These are phyloP conservation scores for Cystofilobasidium macerans DNA, from an alignment of 768 basidiomycete species.

Conservation along the genomic window DNA sequence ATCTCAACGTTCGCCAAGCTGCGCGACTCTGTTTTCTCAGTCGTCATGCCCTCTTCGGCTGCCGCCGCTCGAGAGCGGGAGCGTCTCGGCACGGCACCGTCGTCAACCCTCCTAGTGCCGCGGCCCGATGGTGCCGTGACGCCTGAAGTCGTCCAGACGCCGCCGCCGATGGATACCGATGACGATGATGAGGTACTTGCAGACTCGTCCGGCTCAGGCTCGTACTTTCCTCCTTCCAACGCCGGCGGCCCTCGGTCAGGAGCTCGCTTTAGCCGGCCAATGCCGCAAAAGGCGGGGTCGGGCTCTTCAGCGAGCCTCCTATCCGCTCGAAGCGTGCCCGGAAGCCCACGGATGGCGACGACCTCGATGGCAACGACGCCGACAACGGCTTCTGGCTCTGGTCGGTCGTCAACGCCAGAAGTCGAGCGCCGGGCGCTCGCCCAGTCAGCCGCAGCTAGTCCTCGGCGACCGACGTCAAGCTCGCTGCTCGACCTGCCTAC, in stretches of 20 bases:
- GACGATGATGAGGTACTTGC: not conserved
- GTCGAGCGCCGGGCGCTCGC: not conserved
- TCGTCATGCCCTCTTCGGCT: not conserved
- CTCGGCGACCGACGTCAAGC: not conserved
- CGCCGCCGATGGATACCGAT: not conserved
- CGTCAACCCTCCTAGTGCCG: too few species aligned
- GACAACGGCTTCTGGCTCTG: too few species aligned
- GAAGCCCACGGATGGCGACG: too few species aligned
- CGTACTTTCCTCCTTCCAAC: not conserved
- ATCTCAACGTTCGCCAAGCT: not conserved
- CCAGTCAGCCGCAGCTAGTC: not conserved
- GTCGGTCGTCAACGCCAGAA: not conserved
- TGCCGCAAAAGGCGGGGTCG: too few species aligned
- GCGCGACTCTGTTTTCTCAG: not conserved
- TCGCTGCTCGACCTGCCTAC: conserved; percentile 1
- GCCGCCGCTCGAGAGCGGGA: too few species aligned
- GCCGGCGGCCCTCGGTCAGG: too few species aligned
- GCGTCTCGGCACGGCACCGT: too few species aligned
- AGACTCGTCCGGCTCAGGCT: not conserved
- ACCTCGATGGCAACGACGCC: too few species aligned
- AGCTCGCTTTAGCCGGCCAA: too few species aligned
- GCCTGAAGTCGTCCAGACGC: not conserved
- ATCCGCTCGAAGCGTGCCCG: too few species aligned
- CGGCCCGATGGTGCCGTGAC: not conserved
- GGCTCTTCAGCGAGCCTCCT: too few species aligned